These are phyloP conservation scores for Calonectria ilicicola DNA, from an alignment of 2,329 filamentous ascomycete species.

Conservation along the genomic window DNA sequence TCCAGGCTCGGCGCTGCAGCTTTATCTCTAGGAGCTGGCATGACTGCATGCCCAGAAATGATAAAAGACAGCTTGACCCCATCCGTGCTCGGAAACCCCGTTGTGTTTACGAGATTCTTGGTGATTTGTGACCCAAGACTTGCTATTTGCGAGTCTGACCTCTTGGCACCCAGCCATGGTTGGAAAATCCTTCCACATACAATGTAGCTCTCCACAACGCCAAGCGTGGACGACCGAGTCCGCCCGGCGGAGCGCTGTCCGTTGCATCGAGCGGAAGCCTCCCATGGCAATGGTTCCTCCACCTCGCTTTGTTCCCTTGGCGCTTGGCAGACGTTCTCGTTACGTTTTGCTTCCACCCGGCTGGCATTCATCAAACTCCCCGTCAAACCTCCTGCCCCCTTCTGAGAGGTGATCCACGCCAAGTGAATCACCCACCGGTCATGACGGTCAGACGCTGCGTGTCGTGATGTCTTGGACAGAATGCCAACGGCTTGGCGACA, in stretches of 20 bases:
- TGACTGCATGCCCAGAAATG: not conserved
- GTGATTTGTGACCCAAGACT: not conserved
- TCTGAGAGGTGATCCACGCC: not conserved
- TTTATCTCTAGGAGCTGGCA: not conserved
- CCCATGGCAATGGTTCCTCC: not conserved
- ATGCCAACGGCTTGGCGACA: not conserved
- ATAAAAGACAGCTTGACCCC: not conserved
- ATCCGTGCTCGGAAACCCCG: slow-evolving; percentile 1
- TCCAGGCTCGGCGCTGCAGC: not conserved
- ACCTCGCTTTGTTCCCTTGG: slow-evolving; percentile 31
- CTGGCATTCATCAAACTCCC: slow-evolving; percentile 10
- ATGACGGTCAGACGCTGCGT: not conserved
- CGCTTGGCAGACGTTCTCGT: slow-evolving; percentile 11
- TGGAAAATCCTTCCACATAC: slow-evolving; percentile 1
- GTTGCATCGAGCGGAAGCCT: not conserved
- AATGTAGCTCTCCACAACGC: slow-evolving; percentile 1
- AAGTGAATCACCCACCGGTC: not conserved
- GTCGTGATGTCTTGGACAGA: not conserved
- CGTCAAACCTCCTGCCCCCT: not conserved
- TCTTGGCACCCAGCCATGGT: not conserved
- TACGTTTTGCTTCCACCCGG: slow-evolving; percentile 4
- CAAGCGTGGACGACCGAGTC: not conserved
- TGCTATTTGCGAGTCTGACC: not conserved
- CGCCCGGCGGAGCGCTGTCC: not conserved
- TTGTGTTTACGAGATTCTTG: not conserved